Conservation (phyloP, 805 yeast genomes). For the Saccharomycopsis babjevae region DNA sequence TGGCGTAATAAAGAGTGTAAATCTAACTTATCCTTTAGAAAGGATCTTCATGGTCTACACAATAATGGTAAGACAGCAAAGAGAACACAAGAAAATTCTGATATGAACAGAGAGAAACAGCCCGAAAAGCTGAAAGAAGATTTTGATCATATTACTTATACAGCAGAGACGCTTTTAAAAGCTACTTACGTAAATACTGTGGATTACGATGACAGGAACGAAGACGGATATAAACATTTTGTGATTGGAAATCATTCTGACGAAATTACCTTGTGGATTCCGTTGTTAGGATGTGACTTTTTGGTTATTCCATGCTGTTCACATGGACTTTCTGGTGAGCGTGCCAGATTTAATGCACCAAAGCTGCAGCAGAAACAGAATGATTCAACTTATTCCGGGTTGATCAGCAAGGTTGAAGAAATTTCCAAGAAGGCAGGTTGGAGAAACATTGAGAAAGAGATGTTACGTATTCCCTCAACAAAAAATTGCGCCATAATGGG, state of each 20-base stretch:
- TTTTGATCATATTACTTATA: conserved; percentile 26
- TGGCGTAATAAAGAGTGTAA: background rate
- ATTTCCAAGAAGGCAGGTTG: conserved; percentile 66
- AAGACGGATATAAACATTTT: conserved; percentile 42
- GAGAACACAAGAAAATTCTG: background rate
- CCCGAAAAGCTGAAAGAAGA: background rate
- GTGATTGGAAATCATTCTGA: conserved; percentile 92
- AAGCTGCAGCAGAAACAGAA: conserved; percentile 20
- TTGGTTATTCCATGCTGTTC: conserved; percentile 95
- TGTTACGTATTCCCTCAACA: conserved; percentile 88
- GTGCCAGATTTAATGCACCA: conserved; percentile 47
- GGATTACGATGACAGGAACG: conserved; percentile 39
- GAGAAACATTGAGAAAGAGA: conserved; percentile 65
- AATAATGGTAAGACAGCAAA: conserved; percentile 7
- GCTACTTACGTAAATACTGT: conserved; percentile 51
- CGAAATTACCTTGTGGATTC: conserved; percentile 93
- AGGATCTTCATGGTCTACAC: conserved; percentile 12
- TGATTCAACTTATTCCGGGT: conserved; percentile 66
- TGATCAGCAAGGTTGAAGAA: conserved; percentile 76
- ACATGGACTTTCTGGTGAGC: conserved; percentile 71
- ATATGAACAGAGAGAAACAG: background rate
- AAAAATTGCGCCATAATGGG: conserved; percentile 88
- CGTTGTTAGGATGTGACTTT: conserved; percentile 76
- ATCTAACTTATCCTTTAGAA: conserved; percentile 11
- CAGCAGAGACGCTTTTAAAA: conserved; percentile 39